Base-by-base conservation (phyloP, 345 rosid genomes). In the Balakata baccata region DNA sequence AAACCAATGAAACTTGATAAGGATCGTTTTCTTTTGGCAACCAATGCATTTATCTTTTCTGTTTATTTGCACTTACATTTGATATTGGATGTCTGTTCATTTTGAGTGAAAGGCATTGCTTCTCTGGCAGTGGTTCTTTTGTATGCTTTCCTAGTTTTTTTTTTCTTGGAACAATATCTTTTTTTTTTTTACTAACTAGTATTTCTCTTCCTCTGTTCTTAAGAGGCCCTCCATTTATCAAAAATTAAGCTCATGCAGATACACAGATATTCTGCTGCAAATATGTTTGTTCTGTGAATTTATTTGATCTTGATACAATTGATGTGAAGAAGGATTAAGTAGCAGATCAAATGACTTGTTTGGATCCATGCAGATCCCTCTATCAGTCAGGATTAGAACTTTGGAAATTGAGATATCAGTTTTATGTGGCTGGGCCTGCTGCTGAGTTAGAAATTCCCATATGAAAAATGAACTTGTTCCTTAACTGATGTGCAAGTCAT, bases 401-500 rank as follows among this genome's bases (percentile, higher is more conserved):
- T 9, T 71, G 23, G 29, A 7, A 46, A 18, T 58, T 7, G 63
- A 39, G 65, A 20, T 14, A 22, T 41, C 54, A 7, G 41, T 29
- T 41, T 16, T 46, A 17, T 50, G 9, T 29, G 34, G 34, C 34
- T 29, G 34, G 34, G 34, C 1, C 34, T 2, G 2, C 5, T 13
- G 17, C 6, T 0, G 51, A 16, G 52, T 61, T 11, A 13, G 37
- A 61, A 34, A 6, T 39, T 8, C 66, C 12, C 66, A 38, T 63
- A 11, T 63, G 10, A 38, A 41, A 64, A 43, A 6, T 43, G 9
- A 17, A n/a, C n/a, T 11, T 60, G 66, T 60, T 50, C 5, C 7
- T 39, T 34, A 13, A 17, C 66, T 68, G 43, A 62, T 41, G 16
- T 54, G 47, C 46, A 20, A 63, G 68, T 34, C 74, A 13, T 70